phyloP scores from a whole-genome alignment of 2,329 filamentous ascomycete species.

The Metarhizium humberi region DNA sequence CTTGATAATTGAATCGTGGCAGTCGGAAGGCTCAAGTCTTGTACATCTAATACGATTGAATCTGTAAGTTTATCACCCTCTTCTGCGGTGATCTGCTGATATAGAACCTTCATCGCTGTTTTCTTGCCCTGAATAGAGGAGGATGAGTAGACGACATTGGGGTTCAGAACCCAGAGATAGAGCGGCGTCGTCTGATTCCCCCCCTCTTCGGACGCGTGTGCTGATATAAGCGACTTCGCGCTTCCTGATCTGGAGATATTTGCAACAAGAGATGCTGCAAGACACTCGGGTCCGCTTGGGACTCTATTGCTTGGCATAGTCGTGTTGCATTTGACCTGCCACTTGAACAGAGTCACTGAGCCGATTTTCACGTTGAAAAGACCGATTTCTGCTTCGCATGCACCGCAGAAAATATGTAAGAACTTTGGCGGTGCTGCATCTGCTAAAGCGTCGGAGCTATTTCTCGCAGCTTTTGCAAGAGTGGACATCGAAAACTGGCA shows the following conservation, averaged over 20 bases:
- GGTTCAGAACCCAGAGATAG: conserved; percentile 47
- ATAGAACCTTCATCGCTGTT: conserved; percentile 45
- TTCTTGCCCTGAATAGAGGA: conserved; percentile 20
- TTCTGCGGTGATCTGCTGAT: conserved; percentile 29
- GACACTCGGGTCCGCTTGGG: conserved; percentile 38
- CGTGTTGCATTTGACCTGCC: conserved; percentile 38
- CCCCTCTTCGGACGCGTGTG: conserved; percentile 10
- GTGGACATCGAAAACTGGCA: conserved; percentile 29
- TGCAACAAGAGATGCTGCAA: conserved; percentile 42
- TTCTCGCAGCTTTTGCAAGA: conserved; percentile 19
- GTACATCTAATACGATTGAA: conserved; percentile 43
- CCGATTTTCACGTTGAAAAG: conserved; percentile 33
- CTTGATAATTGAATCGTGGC: conserved; percentile 37
- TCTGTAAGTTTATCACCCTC: conserved; percentile 41
- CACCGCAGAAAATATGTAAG: conserved; percentile 34
- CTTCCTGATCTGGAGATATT: conserved; percentile 47
- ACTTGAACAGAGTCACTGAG: conserved; percentile 47
- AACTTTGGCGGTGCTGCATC: conserved; percentile 16
- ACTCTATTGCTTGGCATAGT: conserved; percentile 12
- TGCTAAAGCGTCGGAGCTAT: conserved; percentile 18
- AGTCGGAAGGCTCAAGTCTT: conserved; percentile 47
- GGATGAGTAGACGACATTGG: conserved; percentile 43
- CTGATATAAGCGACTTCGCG: conserved; percentile 45
- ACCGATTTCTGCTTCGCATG: conserved; percentile 38
- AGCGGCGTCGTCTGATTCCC: conserved; percentile 19